Evolutionary conservation across 768 basidiomycete genomes (phyloP), one percentile per base, ranked within the genome.

Genomic region (Neoboletus subvelutipes): DNA sequence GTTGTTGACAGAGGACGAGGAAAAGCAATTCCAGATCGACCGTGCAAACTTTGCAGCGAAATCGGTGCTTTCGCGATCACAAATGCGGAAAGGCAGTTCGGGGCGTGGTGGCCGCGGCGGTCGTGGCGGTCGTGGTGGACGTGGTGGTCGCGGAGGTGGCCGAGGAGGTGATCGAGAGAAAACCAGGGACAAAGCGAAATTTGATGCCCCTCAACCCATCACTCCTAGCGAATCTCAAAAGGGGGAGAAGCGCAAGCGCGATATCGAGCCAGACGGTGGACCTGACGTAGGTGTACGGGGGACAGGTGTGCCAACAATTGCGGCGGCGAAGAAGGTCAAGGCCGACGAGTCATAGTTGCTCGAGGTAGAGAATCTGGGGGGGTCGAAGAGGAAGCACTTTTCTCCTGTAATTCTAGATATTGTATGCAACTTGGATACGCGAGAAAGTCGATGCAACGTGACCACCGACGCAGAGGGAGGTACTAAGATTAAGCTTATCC

Each of bases 181-280:
- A 41, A 41, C 52, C 17, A 68, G 55, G 43, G 48, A 50, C 36
- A 60, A 58, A 22, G 58, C 56, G 18, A 64, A 52, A 4, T 15
- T 45, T 2, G 60, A 56, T 11, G 66, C 59, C 5, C 57, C 58
- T 12, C 63, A 73, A 12, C 61, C 48, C 5, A 50, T 67, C 20
- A 58, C 64, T 3, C 65, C 63, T 12, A 75, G 68, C 5, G 80
- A 75, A 9, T 83, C 82, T 41, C 75, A 76, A 56, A 69, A 75
- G 2, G 88, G 88, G 29, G 87, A 87, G 61, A 92, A 92, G 76
- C 77, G 90, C 57, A 92, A 91, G 69, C 82, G 88, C 39, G 84
- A 80, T 1, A 77, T 88, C 0, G 90, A 91, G 66, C 89, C 88
- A 2, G 90, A 91, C 64, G 90, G 89, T 61, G 90, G 86, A 0